Conservation (phyloP, 768 basidiomycete species). For the Imleria badia region DNA sequence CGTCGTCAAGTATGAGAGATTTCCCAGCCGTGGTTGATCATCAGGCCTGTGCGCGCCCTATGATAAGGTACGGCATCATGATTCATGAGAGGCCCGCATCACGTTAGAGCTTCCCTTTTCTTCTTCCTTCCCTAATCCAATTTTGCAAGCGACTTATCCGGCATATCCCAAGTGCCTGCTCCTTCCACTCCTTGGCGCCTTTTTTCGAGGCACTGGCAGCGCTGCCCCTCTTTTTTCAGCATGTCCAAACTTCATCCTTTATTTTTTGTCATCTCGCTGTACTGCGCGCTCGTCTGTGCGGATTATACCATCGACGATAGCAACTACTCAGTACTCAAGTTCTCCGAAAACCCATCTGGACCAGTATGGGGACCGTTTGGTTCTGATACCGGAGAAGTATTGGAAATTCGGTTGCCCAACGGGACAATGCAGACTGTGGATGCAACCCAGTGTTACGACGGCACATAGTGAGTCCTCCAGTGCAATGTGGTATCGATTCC, state of each 20-base stretch:
- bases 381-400: constrained; percentile 19
- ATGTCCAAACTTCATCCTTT: constrained; percentile 9
- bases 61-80: constrained; percentile 4
- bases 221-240: not conserved
- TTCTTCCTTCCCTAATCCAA: not conserved
- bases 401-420: constrained; percentile 23
- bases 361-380: constrained; percentile 29
- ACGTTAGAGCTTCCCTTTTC: not conserved
- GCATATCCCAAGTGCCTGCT: not conserved
- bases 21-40: not conserved
- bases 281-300: constrained; percentile 9
- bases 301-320: constrained; percentile 31
- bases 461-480: constrained; percentile 24
- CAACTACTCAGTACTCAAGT: constrained; percentile 24
- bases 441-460: constrained; percentile 23
- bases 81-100: not conserved
- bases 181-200: constrained; percentile 10
- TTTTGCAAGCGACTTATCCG: not conserved
- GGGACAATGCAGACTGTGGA: constrained; percentile 26
- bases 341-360: constrained; percentile 28
- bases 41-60: constrained; percentile 3
- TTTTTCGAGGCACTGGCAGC: not conserved
- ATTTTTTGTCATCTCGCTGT: constrained; percentile 1
- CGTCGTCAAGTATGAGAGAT: not conserved
- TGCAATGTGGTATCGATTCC: not conserved